These are phyloP conservation scores for Fusarium sarcochroum DNA, from an alignment of 2,329 filamentous ascomycete species.

Conservation along the genomic window DNA sequence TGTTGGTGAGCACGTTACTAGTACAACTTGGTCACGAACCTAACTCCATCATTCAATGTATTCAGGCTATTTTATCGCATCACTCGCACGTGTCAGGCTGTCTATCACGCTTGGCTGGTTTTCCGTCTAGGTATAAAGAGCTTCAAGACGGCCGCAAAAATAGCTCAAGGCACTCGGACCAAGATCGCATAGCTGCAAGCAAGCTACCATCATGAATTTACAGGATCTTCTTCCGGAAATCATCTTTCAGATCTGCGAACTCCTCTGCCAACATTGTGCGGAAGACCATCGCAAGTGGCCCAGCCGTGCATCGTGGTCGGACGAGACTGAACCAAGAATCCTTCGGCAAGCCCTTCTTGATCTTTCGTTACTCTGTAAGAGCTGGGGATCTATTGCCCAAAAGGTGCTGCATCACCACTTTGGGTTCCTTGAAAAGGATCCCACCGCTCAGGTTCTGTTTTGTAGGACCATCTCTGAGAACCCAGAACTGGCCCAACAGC, in stretches of 20 bases:
- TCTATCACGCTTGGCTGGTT: not conserved
- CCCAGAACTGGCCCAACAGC: not conserved
- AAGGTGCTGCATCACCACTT: constrained; percentile 17
- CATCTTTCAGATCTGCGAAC: not conserved
- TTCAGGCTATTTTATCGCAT: too few species aligned
- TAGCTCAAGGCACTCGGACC: not conserved
- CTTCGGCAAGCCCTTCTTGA: not conserved
- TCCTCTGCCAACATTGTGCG: not conserved
- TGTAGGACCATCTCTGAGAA: constrained; percentile 1
- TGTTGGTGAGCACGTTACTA: too few species aligned
- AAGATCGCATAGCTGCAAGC: not conserved
- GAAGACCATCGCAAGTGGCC: not conserved
- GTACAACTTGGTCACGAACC: too few species aligned
- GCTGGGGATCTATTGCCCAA: constrained; percentile 14
- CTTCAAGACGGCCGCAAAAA: not conserved
- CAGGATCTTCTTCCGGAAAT: not conserved
- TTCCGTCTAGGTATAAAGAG: not conserved
- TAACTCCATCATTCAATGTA: too few species aligned
- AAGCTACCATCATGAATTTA: not conserved
- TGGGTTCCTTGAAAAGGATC: not conserved
- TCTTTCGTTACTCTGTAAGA: not conserved
- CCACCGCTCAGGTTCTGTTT: not conserved
- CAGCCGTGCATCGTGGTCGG: not conserved
- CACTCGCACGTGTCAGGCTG: too few species aligned
- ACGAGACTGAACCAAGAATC: not conserved